Percentiles rank a stretch among this genome's conserved stretches.
Conservation (phyloP, 495 filamentous ascomycete genomes). For the Tuber calosporum region DNA sequence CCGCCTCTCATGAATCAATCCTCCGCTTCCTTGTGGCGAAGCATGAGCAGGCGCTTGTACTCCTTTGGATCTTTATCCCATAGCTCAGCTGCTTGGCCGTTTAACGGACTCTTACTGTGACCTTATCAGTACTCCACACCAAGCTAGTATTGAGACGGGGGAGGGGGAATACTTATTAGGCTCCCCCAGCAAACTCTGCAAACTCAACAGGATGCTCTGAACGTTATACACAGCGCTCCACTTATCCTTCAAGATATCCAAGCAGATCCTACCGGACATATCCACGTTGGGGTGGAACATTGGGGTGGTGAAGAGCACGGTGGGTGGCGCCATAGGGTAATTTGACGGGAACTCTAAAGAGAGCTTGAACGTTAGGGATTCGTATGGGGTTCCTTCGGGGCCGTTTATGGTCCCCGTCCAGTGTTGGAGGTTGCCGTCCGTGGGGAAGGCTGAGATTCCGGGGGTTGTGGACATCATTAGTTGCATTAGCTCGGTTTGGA, state of each 20-base stretch:
- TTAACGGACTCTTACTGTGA: constrained; percentile 81
- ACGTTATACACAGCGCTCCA: constrained; percentile 90
- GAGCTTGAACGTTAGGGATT: constrained; percentile 83
- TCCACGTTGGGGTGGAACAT: constrained; percentile 95
- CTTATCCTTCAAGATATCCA: constrained; percentile 97
- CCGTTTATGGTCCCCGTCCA: constrained; percentile 94
- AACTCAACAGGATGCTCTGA: constrained; percentile 79
- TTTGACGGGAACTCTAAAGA: constrained; percentile 82
- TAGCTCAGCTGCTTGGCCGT: constrained; percentile 89
- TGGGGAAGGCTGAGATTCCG: constrained; percentile 91
- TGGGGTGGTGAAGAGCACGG: constrained; percentile 85
- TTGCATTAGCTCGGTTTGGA: constrained; percentile 96
- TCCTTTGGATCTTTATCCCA: constrained; percentile 87
- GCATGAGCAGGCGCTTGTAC: constrained; percentile 60
- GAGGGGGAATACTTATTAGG: constrained; percentile 76
- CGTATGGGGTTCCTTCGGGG: constrained; percentile 82
- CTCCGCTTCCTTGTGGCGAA: constrained; percentile 40
- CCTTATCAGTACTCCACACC: constrained; percentile 4
- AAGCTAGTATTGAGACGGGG: neutral
- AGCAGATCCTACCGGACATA: constrained; percentile 83
- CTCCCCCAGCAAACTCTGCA: constrained; percentile 93
- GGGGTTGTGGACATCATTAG: constrained; percentile 87
- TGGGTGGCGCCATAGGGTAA: constrained; percentile 90
- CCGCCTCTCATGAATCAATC: constrained; percentile 14
- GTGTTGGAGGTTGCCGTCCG: constrained; percentile 78